Percentiles rank a stretch among this genome's conserved stretches.
Evolutionary conservation across 345 rosid genomes (phyloP).

Genomic region (Nephelium lappaceum): DNA sequence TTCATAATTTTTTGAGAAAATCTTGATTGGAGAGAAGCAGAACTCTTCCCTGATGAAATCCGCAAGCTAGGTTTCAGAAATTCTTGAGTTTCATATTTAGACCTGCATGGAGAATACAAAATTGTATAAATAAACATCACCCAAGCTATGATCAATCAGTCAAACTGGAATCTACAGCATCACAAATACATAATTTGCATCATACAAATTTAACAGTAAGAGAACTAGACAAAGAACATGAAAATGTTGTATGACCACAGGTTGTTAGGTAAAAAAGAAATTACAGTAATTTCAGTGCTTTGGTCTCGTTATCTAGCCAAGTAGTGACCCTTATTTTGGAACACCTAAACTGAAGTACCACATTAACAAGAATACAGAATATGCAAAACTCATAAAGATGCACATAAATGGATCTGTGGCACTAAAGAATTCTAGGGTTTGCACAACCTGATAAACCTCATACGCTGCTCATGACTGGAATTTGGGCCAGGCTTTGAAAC

Average conservation of each 20-base stretch:
- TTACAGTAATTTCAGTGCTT: neutral
- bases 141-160: slow-evolving; percentile 16
- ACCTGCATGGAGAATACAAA: slow-evolving; percentile 49
- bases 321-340: neutral
- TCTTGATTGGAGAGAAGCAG: slow-evolving; percentile 54
- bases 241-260: neutral
- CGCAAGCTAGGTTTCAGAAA: slow-evolving; percentile 90
- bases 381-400: neutral
- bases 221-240: neutral
- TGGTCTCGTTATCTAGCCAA: neutral
- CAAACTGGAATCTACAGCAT: neutral
- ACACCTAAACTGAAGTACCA: neutral
- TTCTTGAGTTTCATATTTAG: slow-evolving; percentile 95
- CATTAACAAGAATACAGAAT: neutral
- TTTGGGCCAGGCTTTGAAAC: slow-evolving; percentile 78
- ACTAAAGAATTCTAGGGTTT: slow-evolving; percentile 3
- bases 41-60: slow-evolving; percentile 53
- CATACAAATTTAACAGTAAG: neutral
- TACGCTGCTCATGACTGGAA: slow-evolving; percentile 75
- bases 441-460: slow-evolving; percentile 73
- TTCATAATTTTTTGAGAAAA: slow-evolving; percentile 63
- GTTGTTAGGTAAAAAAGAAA: neutral
- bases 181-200: slow-evolving; percentile 1
- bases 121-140: slow-evolving; percentile 19
- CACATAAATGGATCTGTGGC: neutral